Percentiles rank a stretch among this genome's conserved stretches.
Evolutionary conservation across 176 grass and related monocot species (phyloP).

Genomic region (Cocos nucifera): DNA sequence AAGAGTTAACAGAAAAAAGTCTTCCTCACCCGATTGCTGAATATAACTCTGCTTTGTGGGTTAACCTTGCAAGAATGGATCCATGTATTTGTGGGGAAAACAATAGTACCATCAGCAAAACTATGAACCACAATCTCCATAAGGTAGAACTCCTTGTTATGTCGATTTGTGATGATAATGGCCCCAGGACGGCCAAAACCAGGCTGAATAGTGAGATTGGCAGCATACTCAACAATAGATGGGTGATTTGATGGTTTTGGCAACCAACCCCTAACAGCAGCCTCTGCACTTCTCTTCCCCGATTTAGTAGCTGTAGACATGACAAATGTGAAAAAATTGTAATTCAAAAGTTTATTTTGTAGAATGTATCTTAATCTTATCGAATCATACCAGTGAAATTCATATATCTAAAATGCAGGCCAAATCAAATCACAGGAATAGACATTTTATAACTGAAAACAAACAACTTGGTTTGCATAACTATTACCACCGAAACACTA

Average conservation of each 20-base stretch:
- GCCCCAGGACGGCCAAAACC: conserved; percentile 30
- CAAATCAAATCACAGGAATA: too few species aligned
- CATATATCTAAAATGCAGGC: too few species aligned
- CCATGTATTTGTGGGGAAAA: conserved; percentile 44
- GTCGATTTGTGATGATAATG: conserved; percentile 33
- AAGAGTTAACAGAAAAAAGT: too few species aligned
- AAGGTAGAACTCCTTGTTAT: conserved; percentile 42
- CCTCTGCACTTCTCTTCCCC: conserved; percentile 30
- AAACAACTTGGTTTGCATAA: too few species aligned
- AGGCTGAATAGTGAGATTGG: conserved; percentile 26
- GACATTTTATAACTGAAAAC: too few species aligned
- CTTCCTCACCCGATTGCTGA: conserved; percentile 32
- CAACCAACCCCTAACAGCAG: conserved; percentile 31
- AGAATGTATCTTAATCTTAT: neutral
- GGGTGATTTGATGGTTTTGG: conserved; percentile 32
- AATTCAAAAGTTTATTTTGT: neutral
- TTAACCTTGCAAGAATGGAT: conserved; percentile 39
- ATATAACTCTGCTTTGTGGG: conserved; percentile 24
- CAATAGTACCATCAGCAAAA: conserved; percentile 19
- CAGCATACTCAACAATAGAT: conserved; percentile 33
- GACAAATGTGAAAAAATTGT: neutral
- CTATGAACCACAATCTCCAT: conserved; percentile 36
- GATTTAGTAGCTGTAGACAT: conserved; percentile 19
- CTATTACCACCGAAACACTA: too few species aligned
- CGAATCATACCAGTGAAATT: too few species aligned